Percentiles rank a stretch among this genome's conserved stretches.
Conservation (phyloP, 1,284 basidiomycete genomes). For the Apiotrichum mycotoxinovorans region DNA sequence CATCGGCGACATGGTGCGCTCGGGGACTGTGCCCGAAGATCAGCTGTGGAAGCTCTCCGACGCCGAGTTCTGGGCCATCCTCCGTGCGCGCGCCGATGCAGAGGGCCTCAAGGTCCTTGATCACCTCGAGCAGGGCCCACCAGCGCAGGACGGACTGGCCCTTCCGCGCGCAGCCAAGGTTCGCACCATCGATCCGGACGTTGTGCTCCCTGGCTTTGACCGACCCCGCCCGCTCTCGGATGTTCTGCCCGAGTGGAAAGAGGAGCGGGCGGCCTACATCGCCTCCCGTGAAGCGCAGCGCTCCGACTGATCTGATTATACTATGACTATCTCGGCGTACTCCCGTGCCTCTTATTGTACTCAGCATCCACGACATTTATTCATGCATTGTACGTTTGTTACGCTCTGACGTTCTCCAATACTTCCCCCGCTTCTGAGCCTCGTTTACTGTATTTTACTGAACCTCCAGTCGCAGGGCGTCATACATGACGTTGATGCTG, state of each 20-base stretch:
- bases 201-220: conserved; percentile 1
- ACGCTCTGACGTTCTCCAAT: no score
- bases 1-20: conserved; percentile 7
- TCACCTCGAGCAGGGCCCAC: conserved; percentile 4
- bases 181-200: conserved; percentile 18
- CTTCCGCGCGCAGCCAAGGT: conserved; percentile 6
- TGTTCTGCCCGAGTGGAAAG: conserved; percentile 5
- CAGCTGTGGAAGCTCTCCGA: conserved; percentile 16
- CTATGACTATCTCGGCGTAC: background rate
- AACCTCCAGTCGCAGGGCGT: conserved; percentile 33
- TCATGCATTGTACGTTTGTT: background rate
- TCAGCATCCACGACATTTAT: background rate
- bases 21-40: conserved; percentile 5
- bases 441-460: background rate
- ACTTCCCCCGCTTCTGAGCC: no score
- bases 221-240: background rate
- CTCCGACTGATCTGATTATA: background rate
- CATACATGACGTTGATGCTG: conserved; percentile 31
- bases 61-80: conserved; percentile 11
- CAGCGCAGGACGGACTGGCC: background rate
- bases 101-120: conserved; percentile 2
- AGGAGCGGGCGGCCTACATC: conserved; percentile 13
- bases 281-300: conserved; percentile 1
- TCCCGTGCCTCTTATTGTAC: background rate
- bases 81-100: background rate